These are phyloP conservation scores for Solanum appendiculatum DNA, from an alignment of 257 asterid genomes.

Conservation along the genomic window DNA sequence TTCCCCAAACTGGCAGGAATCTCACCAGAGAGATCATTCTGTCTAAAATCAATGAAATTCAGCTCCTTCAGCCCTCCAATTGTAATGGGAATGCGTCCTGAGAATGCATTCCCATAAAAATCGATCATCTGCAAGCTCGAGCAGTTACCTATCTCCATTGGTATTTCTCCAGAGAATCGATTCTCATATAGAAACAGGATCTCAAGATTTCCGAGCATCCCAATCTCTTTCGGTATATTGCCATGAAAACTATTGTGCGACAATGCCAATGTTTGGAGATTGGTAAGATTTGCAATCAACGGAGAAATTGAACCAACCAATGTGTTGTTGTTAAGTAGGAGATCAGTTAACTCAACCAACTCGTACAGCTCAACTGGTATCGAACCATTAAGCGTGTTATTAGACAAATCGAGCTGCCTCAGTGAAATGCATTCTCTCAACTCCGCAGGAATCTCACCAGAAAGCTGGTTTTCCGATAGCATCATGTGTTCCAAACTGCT, in stretches of 20 bases:
- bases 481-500: conserved; percentile 51
- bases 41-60: conserved; percentile 65
- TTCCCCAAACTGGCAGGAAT: conserved; percentile 67
- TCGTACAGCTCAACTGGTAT: conserved; percentile 66
- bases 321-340: conserved; percentile 70
- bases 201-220: conserved; percentile 60
- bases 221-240: conserved; percentile 56
- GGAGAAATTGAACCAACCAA: conserved; percentile 61
- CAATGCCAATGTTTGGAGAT: conserved; percentile 53
- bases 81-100: conserved; percentile 57
- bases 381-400: conserved; percentile 53
- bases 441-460: conserved; percentile 55
- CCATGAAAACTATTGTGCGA: conserved; percentile 63
- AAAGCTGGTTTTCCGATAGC: conserved; percentile 48
- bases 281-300: conserved; percentile 43
- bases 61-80: conserved; percentile 60
- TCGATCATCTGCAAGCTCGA: conserved; percentile 64
- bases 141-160: conserved; percentile 71
- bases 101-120: conserved; percentile 65
- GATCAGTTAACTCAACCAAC: conserved; percentile 51
- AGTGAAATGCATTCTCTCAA: conserved; percentile 44
- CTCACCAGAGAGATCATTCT: conserved; percentile 72
- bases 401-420: conserved; percentile 72
- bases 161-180: conserved; percentile 70
- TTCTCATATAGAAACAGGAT: conserved; percentile 65